Evolutionary conservation across 179 eudicot genomes (phyloP).

Genomic region (Beta corolliflora): DNA sequence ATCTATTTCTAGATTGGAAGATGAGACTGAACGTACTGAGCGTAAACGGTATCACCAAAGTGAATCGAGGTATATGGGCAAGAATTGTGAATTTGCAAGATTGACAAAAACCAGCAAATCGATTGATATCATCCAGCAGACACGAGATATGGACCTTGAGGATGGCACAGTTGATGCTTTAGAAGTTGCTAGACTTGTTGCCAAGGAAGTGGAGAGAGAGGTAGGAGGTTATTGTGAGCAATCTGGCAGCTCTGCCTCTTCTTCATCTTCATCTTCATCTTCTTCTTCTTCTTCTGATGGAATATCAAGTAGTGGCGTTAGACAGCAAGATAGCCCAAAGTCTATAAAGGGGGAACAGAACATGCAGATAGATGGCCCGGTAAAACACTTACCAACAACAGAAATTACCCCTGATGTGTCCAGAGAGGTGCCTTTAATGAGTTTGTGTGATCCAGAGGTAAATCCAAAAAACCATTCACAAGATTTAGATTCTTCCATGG

Average conservation of each 20-base stretch:
- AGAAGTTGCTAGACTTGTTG: constrained; percentile 88
- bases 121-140: constrained; percentile 40
- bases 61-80: constrained; percentile 38
- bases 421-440: constrained; percentile 23
- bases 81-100: constrained; percentile 37
- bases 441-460: constrained; percentile 34
- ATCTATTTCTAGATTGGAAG: constrained; percentile 37
- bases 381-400: constrained; percentile 33
- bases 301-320: constrained; percentile 31
- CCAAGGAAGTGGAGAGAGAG: constrained; percentile 82
- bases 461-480: constrained; percentile 36
- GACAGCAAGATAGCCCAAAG: constrained; percentile 41
- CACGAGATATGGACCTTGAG: constrained; percentile 61
- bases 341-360: constrained; percentile 41
- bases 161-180: constrained; percentile 74
- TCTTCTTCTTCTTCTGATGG: constrained; percentile 38
- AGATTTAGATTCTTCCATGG: constrained; percentile 51
- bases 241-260: constrained; percentile 64
- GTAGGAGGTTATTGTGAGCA: constrained; percentile 56
- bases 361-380: constrained; percentile 30
- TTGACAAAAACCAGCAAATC: constrained; percentile 26
- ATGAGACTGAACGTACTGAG: constrained; percentile 18
- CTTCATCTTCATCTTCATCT: constrained; percentile 28
- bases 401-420: constrained; percentile 37
- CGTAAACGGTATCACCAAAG: constrained; percentile 36